Evolutionary conservation across 768 basidiomycete species (phyloP), one percentile per base, ranked within the genome.

Genomic region (Dacryopinax primogenitus): DNA sequence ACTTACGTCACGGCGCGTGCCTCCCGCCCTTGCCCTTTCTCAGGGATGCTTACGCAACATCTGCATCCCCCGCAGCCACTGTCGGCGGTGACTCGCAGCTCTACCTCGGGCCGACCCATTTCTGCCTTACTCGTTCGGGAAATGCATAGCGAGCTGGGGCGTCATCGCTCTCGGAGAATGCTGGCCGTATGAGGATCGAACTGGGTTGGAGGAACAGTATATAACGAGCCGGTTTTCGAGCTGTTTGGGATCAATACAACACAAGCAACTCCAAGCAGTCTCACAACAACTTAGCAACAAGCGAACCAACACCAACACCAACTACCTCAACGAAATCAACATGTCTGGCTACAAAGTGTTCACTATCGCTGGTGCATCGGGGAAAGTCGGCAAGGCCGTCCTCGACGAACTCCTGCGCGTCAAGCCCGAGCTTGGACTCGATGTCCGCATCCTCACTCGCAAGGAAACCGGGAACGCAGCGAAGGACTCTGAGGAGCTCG

Each of bases 291-390:
- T 13, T 30, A 15, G 7, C 45, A 58, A 7, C 30, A 23, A 28
- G 6, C 51, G 26, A 26, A 58, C 23, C 51, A 58, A 58, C 7
- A 44, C 41, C 18, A n/a, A 39, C 37, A 11, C 12, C 37, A 39
- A 39, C 51, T 30, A 58, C 12, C 30, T 9, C 26, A 28, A 58
- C 51, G 15, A 30, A 32, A 26, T n/a, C 23, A 58, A 58, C 51
- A 58, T 58, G 51, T 58, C 51, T 58, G 51, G 51, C 11, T 58
- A 28, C 51, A 58, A 58, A 58, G 51, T 58, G 15, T 58, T 58
- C 26, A 30, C 51, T 4, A 30, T 58, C 51, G 51, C 51, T 30
- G 51, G 51, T 15, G 51, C 51, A 13, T 4, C 51, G 3, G 51
- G 51, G 26, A 58, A 58, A 30, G 51, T 58, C 51, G 51, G 51